Conservation (phyloP, 2,329 filamentous ascomycete species). For the Ophiognomonia clavigignenti-juglandacearum region DNA sequence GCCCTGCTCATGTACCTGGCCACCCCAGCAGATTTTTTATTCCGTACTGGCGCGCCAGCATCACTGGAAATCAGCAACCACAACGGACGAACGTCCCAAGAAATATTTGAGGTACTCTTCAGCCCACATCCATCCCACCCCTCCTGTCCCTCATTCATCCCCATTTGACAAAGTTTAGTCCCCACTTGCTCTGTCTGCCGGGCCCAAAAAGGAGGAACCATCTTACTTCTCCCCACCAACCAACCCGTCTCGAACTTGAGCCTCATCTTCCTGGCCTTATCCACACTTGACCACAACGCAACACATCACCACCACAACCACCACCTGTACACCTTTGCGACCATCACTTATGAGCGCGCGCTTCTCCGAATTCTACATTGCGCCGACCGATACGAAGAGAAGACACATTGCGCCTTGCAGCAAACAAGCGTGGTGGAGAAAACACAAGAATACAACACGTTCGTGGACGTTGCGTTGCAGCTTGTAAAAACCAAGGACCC, state of each 20-base stretch:
- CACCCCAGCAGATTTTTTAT: constrained; percentile 16
- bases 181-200: constrained; percentile 17
- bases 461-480: no score
- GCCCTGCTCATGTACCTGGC: constrained; percentile 16
- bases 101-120: constrained; percentile 19
- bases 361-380: no score
- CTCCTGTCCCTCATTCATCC: constrained; percentile 18
- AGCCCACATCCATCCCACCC: constrained; percentile 18
- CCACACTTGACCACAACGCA: constrained; percentile 16
- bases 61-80: constrained; percentile 7
- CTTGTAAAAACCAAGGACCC: no score
- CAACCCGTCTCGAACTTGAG: constrained; percentile 17
- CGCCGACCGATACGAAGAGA: no score
- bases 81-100: constrained; percentile 15
- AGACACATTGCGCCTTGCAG: no score
- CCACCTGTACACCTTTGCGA: constrained; percentile 11
- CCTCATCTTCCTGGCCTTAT: constrained; percentile 17
- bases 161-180: constrained; percentile 19
- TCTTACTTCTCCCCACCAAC: constrained; percentile 17
- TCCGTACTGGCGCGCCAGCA: constrained; percentile 14
- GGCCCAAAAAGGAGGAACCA: constrained; percentile 17
- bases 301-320: constrained; percentile 12
- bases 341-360: no score
- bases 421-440: no score
- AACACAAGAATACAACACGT: no score